Evolutionary conservation across 2,329 filamentous ascomycete species (phyloP), one percentile per base, ranked within the genome.

Genomic region (Grosmannia huntii): DNA sequence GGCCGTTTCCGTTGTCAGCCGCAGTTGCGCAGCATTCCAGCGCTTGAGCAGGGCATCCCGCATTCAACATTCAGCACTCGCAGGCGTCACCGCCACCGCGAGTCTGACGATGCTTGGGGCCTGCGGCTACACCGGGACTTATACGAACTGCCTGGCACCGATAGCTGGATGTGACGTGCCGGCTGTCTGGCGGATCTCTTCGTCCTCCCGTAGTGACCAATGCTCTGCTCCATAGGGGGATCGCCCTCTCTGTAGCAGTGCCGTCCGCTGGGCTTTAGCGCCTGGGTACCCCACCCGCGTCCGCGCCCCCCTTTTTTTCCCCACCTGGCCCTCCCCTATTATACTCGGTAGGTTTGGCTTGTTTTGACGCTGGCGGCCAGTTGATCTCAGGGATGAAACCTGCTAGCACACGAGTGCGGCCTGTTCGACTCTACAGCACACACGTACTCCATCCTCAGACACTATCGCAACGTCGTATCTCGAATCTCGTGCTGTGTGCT

Each of bases 311-410:
- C 55, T 25, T 56, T 50, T 50, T 11, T 16, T 56, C 53, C 53
- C 53, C 53, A 46, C 38, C 38, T 21, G 25, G 36, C 23, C 54
- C n/a, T 55, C 53, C 53, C 36, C 53, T 46, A 41, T 44, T 27
- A 50, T 12, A 50, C 7, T 21, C 19, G 3, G 28, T 36, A 53
- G 46, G 38, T 57, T 57, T 31, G 56, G 38, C 50, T 25, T 25
- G 50, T 58, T 58, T 51, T 44, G 57, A 36, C 52, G 48, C 41
- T 38, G 31, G 31, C n/a, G 12, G 38, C 38, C 31, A 50, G 51
- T 38, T 53, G 51, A 25, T 55, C 41, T 53, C 53, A 53, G 57
- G 57, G 57, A 58, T 58, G 57, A 58, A 58, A 58, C 57, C 57
- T 28, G 41, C 51, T 53, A 54, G 36, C 41, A 36, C 53, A 55